Conservation (phyloP, 2,329 filamentous ascomycete genomes). For the Xylariaceae sp. region DNA sequence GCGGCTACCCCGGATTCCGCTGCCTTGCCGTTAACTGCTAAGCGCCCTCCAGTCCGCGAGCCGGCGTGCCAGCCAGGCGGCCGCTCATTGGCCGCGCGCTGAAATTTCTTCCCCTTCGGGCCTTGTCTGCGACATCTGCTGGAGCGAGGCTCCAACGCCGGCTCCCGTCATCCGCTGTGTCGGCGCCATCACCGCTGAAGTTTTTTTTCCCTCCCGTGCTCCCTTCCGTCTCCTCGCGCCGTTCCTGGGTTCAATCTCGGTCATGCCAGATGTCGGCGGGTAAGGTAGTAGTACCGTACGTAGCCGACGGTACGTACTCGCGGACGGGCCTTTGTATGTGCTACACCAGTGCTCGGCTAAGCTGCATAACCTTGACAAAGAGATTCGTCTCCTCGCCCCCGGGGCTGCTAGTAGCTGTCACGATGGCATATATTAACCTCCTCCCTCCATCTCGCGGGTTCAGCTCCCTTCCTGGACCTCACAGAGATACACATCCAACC, state of each 20-base stretch:
- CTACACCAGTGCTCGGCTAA: no score
- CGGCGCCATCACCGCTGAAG: conserved; percentile 10
- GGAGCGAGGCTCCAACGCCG: not conserved
- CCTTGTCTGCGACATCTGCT: not conserved
- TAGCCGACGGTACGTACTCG: no score
- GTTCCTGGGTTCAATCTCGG: no score
- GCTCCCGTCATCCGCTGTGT: conserved; percentile 6
- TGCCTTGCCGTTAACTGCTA: conserved; percentile 22
- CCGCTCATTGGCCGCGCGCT: no score
- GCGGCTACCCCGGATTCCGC: conserved; percentile 25
- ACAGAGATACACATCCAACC: no score
- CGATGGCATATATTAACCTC: conserved; percentile 20
- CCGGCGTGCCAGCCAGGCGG: no score
- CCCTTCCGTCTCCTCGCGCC: no score
- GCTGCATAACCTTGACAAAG: conserved; percentile 26
- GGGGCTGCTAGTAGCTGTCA: conserved; percentile 6
- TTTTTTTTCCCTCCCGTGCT: conserved; percentile 10
- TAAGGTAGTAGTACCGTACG: no score
- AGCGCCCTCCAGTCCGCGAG: conserved; percentile 11
- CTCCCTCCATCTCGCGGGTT: not conserved
- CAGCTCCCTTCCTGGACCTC: no score
- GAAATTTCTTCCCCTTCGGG: conserved; percentile 4
- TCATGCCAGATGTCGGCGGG: no score
- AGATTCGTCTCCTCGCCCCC: conserved; percentile 11
- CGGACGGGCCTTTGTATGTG: no score